Conservation (phyloP, 805 yeast species). For the Kluyveromyces dobzhanskii region DNA sequence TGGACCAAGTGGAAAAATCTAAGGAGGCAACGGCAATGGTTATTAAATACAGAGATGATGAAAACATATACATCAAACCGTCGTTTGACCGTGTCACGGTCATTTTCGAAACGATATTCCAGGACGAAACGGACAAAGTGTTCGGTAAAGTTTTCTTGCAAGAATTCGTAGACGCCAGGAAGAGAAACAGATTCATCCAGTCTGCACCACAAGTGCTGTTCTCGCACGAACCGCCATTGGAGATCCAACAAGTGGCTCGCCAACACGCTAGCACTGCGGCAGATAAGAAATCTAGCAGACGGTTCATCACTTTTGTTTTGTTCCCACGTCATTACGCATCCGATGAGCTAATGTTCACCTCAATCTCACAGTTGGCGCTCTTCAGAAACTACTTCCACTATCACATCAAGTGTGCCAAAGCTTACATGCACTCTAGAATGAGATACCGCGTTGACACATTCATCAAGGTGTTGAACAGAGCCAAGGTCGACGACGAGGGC, state of each 20-base stretch:
- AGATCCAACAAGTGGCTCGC: conserved; percentile 41
- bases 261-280: conserved; percentile 20
- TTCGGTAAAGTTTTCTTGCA: conserved; percentile 85
- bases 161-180: conserved; percentile 93
- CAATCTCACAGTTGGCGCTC: conserved; percentile 78
- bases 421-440: conserved; percentile 98
- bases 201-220: conserved; percentile 97
- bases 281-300: conserved; percentile 36
- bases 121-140: conserved; percentile 92
- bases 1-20: conserved; percentile 17
- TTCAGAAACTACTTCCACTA: conserved; percentile 97
- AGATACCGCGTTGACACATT: conserved; percentile 90
- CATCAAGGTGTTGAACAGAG: conserved; percentile 91
- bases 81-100: conserved; percentile 95
- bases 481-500: conserved; percentile 85
- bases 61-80: conserved; percentile 83
- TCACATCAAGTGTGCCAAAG: conserved; percentile 97
- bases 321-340: conserved; percentile 88
- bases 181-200: conserved; percentile 86
- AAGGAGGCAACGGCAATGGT: conserved; percentile 16
- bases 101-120: conserved; percentile 86
- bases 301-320: conserved; percentile 58
- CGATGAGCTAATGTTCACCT: conserved; percentile 25
- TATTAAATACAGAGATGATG: conserved; percentile 86
- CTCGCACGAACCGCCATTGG: conserved; percentile 92